A percentile compares a stretch with the other conserved stretches of the same genome.
These are phyloP conservation scores for Cyathus striatus DNA, from an alignment of 768 basidiomycete genomes.

Conservation along the genomic window DNA sequence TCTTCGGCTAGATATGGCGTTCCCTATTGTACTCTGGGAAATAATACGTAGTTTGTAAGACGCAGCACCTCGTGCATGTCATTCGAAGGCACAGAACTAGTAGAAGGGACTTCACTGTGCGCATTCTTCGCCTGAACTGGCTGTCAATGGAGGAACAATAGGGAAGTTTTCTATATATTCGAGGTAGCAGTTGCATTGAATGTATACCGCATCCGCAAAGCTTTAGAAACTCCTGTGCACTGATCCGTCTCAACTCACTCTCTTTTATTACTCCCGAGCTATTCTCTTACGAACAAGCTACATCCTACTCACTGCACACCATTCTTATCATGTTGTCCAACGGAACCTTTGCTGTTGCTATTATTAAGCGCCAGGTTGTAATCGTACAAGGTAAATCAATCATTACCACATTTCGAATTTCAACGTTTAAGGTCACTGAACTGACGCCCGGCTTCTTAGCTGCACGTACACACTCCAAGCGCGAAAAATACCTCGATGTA, in stretches of 20 bases:
- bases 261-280: not conserved
- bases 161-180: not conserved
- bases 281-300: not conserved
- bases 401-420: not conserved
- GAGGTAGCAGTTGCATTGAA: not conserved
- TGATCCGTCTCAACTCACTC: not conserved
- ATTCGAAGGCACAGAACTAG: not conserved
- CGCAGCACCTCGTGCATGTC: not conserved
- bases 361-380: conserved; percentile 65
- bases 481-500: conserved; percentile 62
- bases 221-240: not conserved
- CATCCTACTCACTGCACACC: not conserved
- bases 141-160: not conserved
- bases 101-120: not conserved
- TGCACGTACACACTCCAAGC: conserved; percentile 45
- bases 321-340: conserved; percentile 34
- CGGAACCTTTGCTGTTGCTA: conserved; percentile 62
- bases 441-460: too few species aligned
- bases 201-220: not conserved
- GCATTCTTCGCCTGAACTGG: not conserved
- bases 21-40: not conserved
- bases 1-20: not conserved
- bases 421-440: too few species aligned
- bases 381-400: conserved; percentile 60
- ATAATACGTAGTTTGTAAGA: too few species aligned